Base-by-base conservation (phyloP, 768 basidiomycete genomes). In the Xerocomellus amylosporus region DNA sequence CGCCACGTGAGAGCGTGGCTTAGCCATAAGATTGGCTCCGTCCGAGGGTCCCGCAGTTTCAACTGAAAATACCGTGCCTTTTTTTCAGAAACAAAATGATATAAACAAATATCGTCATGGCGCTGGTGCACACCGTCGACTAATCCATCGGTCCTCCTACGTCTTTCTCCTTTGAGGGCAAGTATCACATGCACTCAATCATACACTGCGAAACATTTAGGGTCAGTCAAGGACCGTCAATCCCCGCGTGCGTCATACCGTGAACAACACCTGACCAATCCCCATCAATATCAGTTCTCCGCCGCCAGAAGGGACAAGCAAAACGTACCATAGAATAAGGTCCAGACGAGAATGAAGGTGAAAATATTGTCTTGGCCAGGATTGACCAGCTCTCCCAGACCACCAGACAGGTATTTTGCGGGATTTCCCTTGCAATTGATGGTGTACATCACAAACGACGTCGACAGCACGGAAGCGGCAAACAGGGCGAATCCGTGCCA, bases 291-390 rank as follows among this genome's bases (percentile, higher is more conserved):
- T 46, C 36, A 4, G 8, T 17, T 20, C 44, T 44, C 24, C 13
- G 38, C 20, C 5, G 40, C 43, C 39, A 54, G 33, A 58, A 28
- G 8, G 46, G 46, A 49, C 39, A 30, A 28, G 13, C 20, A 31
- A 22, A 14, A 73, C 88, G 55, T 62, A 92, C 90, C 94, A 69
- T 90, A 96, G 69, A 94, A 90, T 51, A 96, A 75, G 34, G 94
- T 98, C 94, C 94, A 98, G 20, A 89, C 87, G 28, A 97, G 81
- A 54, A 98, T 81, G 64, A 95, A 98, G 4, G 92, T 91, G 64
- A 93, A 91, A 17, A 87, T 75, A 59, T 93, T 94, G 71, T 97
- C 94, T 71, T 93, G 90, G 10, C 92, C 92, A 0, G 94, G 87
- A 57, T 87, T 92, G 44, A 86, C 73, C 36, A 96, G 73, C 51